A percentile compares a stretch with the other conserved stretches of the same genome.
Conservation (phyloP, 2,329 filamentous ascomycete species). For the Colletotrichum sp. region DNA sequence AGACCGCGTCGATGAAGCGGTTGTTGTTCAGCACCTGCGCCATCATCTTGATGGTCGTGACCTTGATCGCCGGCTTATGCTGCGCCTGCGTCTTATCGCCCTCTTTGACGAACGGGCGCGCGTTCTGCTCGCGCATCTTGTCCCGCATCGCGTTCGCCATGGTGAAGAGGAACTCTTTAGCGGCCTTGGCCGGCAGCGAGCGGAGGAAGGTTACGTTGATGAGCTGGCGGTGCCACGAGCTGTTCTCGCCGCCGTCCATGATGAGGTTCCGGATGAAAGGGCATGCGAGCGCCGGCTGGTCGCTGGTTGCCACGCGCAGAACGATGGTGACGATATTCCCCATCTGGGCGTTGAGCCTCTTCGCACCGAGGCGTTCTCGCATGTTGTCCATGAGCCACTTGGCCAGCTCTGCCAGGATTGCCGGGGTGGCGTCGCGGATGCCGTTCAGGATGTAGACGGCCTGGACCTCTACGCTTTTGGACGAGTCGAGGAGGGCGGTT, state of each 20-base stretch:
- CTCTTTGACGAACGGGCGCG: neutral
- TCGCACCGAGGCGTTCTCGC: constrained; percentile 13
- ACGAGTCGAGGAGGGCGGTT: constrained; percentile 9
- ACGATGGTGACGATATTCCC: constrained; percentile 21
- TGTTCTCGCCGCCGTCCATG: constrained; percentile 29
- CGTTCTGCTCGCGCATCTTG: constrained; percentile 29
- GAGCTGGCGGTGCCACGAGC: constrained; percentile 35
- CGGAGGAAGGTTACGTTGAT: constrained; percentile 29
- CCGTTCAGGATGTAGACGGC: constrained; percentile 19
- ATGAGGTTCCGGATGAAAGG: constrained; percentile 33
- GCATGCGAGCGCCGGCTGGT: constrained; percentile 32
- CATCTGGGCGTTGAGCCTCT: constrained; percentile 21
- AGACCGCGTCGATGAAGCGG: constrained; percentile 26
- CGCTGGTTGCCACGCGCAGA: constrained; percentile 26
- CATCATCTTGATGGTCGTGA: constrained; percentile 42
- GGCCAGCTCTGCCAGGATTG: constrained; percentile 22
- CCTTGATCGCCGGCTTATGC: constrained; percentile 27
- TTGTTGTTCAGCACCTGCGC: constrained; percentile 33
- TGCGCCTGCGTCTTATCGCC: neutral
- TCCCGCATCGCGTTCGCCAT: constrained; percentile 31
- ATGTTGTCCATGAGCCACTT: constrained; percentile 23
- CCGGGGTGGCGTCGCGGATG: neutral
- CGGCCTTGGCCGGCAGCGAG: constrained; percentile 27
- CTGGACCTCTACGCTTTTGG: constrained; percentile 1
- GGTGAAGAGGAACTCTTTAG: constrained; percentile 27